These are phyloP conservation scores for Kwoniella sp. DNA, from an alignment of 768 basidiomycete species.

Conservation along the genomic window DNA sequence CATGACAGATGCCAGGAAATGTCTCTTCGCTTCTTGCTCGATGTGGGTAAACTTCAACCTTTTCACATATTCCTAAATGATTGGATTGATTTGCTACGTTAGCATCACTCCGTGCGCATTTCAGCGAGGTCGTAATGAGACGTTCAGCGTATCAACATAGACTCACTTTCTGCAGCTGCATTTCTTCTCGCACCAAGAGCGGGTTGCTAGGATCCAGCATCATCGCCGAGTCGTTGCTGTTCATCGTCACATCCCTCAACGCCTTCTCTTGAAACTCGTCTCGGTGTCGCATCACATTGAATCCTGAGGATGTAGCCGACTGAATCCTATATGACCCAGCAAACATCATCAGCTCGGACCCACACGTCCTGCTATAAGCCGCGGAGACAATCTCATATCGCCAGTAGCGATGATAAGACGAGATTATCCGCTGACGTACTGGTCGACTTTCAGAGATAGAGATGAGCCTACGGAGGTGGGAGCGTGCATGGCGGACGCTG, in stretches of 20 bases:
- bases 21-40: conserved; percentile 86
- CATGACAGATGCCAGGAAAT: conserved; percentile 82
- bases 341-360: conserved; percentile 17
- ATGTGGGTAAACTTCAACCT: conserved; percentile 81
- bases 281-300: conserved; percentile 35
- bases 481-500: conserved; percentile 7
- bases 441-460: conserved; percentile 29
- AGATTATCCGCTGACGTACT: conserved; percentile 26
- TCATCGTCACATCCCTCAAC: conserved; percentile 37
- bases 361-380: background rate
- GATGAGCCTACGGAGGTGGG: conserved; percentile 13
- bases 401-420: background rate
- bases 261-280: conserved; percentile 45
- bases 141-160: background rate
- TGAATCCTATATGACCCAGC: conserved; percentile 18
- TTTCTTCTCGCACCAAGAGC: conserved; percentile 40
- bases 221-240: conserved; percentile 40
- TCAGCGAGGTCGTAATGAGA: background rate
- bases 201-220: conserved; percentile 47
- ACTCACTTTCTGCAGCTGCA: conserved; percentile 49
- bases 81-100: background rate
- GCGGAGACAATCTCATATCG: no score
- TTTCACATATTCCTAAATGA: conserved; percentile 48
- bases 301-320: conserved; percentile 10
- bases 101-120: background rate